phyloP scores from a whole-genome alignment of 2,329 filamentous ascomycete species.

The Apiospora sp. region DNA sequence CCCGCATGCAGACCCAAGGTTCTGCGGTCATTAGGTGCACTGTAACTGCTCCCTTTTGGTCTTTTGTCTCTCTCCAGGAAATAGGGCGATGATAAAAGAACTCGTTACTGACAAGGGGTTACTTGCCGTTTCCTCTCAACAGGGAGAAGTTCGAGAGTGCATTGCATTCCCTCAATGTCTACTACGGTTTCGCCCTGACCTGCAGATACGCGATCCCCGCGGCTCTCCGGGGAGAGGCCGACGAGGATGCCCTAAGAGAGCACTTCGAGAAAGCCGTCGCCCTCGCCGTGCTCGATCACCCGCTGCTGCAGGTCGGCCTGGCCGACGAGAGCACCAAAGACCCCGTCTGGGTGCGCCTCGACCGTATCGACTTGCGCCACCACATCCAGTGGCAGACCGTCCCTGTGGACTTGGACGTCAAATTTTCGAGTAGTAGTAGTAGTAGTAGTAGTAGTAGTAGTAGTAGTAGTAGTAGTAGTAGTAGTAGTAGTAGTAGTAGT shows the following conservation, averaged over 20 bases:
- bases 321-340: slow-evolving; percentile 28
- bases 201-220: slow-evolving; percentile 21
- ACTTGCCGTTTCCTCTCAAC: background rate
- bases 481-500: background rate
- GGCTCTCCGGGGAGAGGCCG: background rate
- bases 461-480: background rate
- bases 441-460: background rate
- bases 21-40: background rate
- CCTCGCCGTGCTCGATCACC: slow-evolving; percentile 30
- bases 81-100: background rate
- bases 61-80: background rate
- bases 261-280: slow-evolving; percentile 32
- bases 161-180: slow-evolving; percentile 15
- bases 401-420: slow-evolving; percentile 8
- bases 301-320: slow-evolving; percentile 35
- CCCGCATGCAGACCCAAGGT: background rate
- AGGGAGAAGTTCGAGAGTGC: slow-evolving; percentile 24
- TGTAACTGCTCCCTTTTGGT: background rate
- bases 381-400: slow-evolving; percentile 33
- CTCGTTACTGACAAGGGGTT: background rate
- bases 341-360: slow-evolving; percentile 32
- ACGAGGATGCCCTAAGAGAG: background rate
- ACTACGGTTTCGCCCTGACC: slow-evolving; percentile 13
- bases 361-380: slow-evolving; percentile 31
- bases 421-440: background rate